Evolutionary conservation across 2,329 filamentous ascomycete species (phyloP).

Genomic region (Xylaria sp.): DNA sequence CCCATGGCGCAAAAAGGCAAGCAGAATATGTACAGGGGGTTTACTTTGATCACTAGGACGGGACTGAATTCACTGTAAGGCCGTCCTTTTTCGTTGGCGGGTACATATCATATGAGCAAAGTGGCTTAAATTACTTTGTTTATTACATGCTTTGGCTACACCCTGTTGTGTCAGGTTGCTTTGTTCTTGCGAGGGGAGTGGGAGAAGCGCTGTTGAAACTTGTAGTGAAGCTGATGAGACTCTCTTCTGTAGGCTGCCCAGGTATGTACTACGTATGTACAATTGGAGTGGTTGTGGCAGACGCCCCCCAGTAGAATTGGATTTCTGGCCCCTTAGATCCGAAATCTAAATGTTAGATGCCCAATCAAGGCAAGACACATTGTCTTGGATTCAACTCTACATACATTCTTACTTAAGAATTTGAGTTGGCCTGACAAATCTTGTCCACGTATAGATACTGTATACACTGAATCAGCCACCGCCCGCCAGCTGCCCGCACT

Average conservation of each 20-base stretch:
- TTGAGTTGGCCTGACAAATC: constrained; percentile 36
- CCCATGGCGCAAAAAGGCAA: not conserved
- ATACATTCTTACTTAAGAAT: constrained; percentile 35
- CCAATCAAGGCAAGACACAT: constrained; percentile 41
- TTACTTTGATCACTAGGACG: not conserved
- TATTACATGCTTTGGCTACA: not conserved
- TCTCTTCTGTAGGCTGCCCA: not conserved
- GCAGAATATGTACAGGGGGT: not conserved
- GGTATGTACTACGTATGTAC: no score
- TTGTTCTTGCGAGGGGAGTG: constrained; percentile 4
- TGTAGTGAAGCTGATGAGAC: constrained; percentile 7
- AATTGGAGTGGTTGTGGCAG: constrained; percentile 22
- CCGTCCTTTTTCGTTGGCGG: not conserved
- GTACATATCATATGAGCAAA: not conserved
- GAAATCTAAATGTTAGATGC: constrained; percentile 5
- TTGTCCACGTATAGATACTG: not conserved
- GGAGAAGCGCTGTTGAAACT: constrained; percentile 4
- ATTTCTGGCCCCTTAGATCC: constrained; percentile 14
- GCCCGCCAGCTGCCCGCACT: constrained; percentile 6
- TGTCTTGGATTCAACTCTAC: constrained; percentile 22
- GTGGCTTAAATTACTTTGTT: not conserved
- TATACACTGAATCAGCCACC: constrained; percentile 4
- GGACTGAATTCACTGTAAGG: not conserved
- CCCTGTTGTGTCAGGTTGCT: not conserved
- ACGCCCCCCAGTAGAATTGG: no score